Percentiles rank a stretch among this genome's conserved stretches.
phyloP scores from a whole-genome alignment of 306 rosid genomes.

The Vicia villosa region DNA sequence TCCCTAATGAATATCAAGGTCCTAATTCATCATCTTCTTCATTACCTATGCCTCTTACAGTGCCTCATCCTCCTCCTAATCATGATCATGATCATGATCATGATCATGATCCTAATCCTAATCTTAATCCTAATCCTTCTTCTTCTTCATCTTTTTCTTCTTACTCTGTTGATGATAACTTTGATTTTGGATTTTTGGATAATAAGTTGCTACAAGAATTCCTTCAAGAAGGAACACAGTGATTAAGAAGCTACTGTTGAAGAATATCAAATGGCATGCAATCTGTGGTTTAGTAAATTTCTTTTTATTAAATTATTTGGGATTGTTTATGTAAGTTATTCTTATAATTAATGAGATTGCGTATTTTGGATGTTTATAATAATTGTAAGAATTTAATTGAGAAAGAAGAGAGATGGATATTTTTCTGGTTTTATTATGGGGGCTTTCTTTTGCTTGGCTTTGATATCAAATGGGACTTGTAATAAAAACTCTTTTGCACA shows the following conservation, averaged over 20 bases:
- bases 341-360: not conserved
- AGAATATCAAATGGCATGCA: not conserved
- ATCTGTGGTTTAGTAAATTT: not conserved
- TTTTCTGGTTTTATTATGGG: no score
- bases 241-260: not conserved
- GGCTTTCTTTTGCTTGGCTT: no score
- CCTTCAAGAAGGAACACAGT: slow-evolving; percentile 44
- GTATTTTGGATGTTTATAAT: not conserved
- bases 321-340: not conserved
- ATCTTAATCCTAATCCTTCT: not conserved
- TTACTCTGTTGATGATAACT: slow-evolving; percentile 17
- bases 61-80: not conserved
- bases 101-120: no score
- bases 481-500: no score
- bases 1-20: slow-evolving; percentile 72
- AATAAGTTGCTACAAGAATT: slow-evolving; percentile 72
- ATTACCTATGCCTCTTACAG: slow-evolving; percentile 27
- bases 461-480: no score
- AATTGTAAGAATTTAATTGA: not conserved
- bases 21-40: slow-evolving; percentile 29
- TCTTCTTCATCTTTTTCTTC: slow-evolving; percentile 33
- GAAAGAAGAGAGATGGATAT: not conserved
- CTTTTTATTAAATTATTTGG: not conserved
- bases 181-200: slow-evolving; percentile 74
- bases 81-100: not conserved